Conservation (phyloP, 192 early-diverging fungal species). For the Phycomyces nitens region DNA sequence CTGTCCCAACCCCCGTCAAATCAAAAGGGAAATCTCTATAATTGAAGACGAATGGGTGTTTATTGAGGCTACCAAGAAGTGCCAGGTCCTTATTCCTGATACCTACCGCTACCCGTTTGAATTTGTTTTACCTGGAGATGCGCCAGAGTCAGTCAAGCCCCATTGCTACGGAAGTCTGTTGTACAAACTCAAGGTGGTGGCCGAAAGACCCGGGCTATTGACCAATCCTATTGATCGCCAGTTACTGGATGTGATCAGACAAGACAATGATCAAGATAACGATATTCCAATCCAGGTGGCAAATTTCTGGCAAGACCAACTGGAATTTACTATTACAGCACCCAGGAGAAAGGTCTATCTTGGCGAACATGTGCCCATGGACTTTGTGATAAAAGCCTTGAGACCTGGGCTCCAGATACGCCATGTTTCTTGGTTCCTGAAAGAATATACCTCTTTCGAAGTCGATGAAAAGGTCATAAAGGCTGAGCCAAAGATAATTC, state of each 20-base stretch:
- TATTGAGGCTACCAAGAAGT: conserved; percentile 38
- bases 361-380: conserved; percentile 48
- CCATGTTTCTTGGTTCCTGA: conserved; percentile 44
- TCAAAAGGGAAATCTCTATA: conserved; percentile 36
- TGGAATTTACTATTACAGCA: conserved; percentile 52
- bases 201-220: conserved; percentile 51
- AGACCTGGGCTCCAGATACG: conserved; percentile 44
- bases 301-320: conserved; percentile 50
- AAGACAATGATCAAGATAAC: conserved; percentile 25
- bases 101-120: conserved; percentile 54
- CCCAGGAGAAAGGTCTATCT: conserved; percentile 44
- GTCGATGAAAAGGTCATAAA: conserved; percentile 28
- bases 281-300: conserved; percentile 39
- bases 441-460: conserved; percentile 52
- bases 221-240: conserved; percentile 36
- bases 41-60: conserved; percentile 58
- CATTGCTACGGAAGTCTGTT: conserved; percentile 38
- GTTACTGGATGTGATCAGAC: conserved; percentile 44
- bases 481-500: conserved; percentile 18
- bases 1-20: conserved; percentile 3
- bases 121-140: conserved; percentile 48
- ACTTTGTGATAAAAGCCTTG: conserved; percentile 45
- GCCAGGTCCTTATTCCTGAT: conserved; percentile 26
- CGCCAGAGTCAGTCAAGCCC: conserved; percentile 57
- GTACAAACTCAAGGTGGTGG: conserved; percentile 50